A percentile compares a stretch with the other conserved stretches of the same genome.
These are phyloP conservation scores for Platismatia glauca DNA, from an alignment of 495 filamentous ascomycete genomes.

Conservation along the genomic window DNA sequence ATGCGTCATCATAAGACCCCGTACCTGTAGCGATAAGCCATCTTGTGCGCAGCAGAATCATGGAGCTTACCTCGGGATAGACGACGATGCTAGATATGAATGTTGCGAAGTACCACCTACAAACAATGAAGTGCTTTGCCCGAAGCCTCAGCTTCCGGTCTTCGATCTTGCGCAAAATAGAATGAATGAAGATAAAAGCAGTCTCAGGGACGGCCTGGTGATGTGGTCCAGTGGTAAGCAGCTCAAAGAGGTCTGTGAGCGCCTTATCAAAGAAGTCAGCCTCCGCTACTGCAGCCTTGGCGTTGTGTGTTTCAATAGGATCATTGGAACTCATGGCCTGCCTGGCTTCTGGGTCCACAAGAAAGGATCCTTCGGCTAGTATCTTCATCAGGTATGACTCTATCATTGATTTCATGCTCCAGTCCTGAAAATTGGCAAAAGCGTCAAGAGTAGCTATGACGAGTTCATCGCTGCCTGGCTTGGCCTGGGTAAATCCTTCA, in stretches of 20 bases:
- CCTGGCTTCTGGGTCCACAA: conserved; percentile 72
- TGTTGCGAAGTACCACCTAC: conserved; percentile 72
- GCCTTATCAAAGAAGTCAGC: conserved; percentile 87
- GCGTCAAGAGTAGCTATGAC: conserved; percentile 66
- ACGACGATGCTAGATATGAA: conserved; percentile 78
- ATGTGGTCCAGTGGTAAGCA: conserved; percentile 62
- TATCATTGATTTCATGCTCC: conserved; percentile 80
- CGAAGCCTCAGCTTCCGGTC: conserved; percentile 39
- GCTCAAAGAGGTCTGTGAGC: conserved; percentile 70
- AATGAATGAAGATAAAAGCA: conserved; percentile 70
- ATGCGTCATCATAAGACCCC: conserved; percentile 82
- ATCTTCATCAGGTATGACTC: conserved; percentile 91
- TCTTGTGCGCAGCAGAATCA: neutral
- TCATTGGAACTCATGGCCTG: conserved; percentile 44
- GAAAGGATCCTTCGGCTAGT: conserved; percentile 81
- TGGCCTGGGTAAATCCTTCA: conserved; percentile 47
- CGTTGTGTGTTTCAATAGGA: conserved; percentile 53
- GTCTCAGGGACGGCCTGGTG: conserved; percentile 77
- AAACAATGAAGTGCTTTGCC: conserved; percentile 22
- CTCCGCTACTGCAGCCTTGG: conserved; percentile 65
- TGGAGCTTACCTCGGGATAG: conserved; percentile 67
- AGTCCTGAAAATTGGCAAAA: conserved; percentile 78
- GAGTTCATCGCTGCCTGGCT: conserved; percentile 53
- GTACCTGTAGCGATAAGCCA: conserved; percentile 36
- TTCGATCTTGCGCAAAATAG: conserved; percentile 69